Conservation (phyloP, 1,284 basidiomycete genomes). For the Leccinum pachyderme region DNA sequence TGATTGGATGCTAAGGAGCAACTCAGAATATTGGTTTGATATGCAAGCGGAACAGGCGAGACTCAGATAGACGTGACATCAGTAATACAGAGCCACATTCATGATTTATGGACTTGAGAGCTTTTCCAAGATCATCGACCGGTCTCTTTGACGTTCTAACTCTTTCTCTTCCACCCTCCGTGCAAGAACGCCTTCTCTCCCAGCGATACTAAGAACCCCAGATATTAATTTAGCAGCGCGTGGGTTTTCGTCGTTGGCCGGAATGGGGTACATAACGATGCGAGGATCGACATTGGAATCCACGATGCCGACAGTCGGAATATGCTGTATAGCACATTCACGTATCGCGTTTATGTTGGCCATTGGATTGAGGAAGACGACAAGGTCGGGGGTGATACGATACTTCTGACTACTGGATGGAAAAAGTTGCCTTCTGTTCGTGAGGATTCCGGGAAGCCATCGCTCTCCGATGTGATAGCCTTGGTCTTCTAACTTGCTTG, state of each 20-base stretch:
- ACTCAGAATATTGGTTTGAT: slow-evolving; percentile 64
- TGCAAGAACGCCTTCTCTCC: slow-evolving; percentile 71
- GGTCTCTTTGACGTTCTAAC: slow-evolving; percentile 25
- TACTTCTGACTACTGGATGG: slow-evolving; percentile 58
- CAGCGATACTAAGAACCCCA: slow-evolving; percentile 90
- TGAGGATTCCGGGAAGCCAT: slow-evolving; percentile 94
- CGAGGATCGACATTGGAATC: slow-evolving; percentile 97
- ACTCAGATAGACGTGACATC: slow-evolving; percentile 27
- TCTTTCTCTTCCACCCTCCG: slow-evolving; percentile 19
- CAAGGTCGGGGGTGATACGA: slow-evolving; percentile 80
- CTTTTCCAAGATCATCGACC: slow-evolving; percentile 28
- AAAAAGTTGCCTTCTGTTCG: slow-evolving; percentile 84
- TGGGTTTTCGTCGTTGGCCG: slow-evolving; percentile 94
- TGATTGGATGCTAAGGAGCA: slow-evolving; percentile 13
- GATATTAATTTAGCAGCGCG: slow-evolving; percentile 89
- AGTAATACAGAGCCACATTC: slow-evolving; percentile 21
- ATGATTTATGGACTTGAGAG: slow-evolving; percentile 29
- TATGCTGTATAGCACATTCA: slow-evolving; percentile 80
- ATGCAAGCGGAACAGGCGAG: slow-evolving; percentile 49
- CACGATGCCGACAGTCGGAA: slow-evolving; percentile 87
- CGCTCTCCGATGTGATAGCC: slow-evolving; percentile 85
- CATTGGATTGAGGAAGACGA: slow-evolving; percentile 86
- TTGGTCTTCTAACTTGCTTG: slow-evolving; percentile 71
- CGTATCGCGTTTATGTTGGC: slow-evolving; percentile 81
- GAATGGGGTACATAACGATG: slow-evolving; percentile 97